Evolutionary conservation across 306 rosid genomes (phyloP), one percentile per base, ranked within the genome.

Genomic region (Datisca glomerata): DNA sequence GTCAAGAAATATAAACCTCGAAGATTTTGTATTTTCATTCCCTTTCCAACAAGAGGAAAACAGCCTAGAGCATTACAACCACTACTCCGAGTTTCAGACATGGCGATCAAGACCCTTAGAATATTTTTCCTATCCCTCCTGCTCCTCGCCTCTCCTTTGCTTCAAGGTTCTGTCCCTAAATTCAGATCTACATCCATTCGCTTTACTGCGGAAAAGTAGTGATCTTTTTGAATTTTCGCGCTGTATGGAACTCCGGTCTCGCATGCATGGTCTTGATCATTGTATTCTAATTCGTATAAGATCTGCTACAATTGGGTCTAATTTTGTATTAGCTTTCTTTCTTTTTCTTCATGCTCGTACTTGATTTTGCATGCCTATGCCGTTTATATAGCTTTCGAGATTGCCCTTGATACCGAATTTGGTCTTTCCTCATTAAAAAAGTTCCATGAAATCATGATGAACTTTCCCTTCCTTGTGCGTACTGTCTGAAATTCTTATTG

Each of bases 61-160:
- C n/a, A n/a, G n/a, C n/a, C n/a, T n/a, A n/a, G n/a, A n/a, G n/a
- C n/a, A n/a, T n/a, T n/a, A n/a, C n/a, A n/a, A n/a, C n/a, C n/a
- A n/a, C n/a, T n/a, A n/a, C n/a, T n/a, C n/a, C n/a, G n/a, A n/a
- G n/a, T n/a, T n/a, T n/a, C n/a, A n/a, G n/a, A n/a, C 31, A 56
- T 74, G 74, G 65, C 70, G 45, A 44, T 68, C 66, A 61, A 47
- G 35, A 31, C 12, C 14, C 13, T 75, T 25, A 65, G 66, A 68
- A 57, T 77, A 51, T 60, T 89, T 64, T 49, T 79, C 49, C 66
- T 89, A 41, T 75, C 79, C 48, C 43, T 89, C 28, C 65, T 89
- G 34, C 77, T 83, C 59, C 21, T 83, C 33, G 86, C 86, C 6
- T 74, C 91, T 6, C 91, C 97, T 29, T 57, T 79, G 20, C 22